phyloP scores from a whole-genome alignment of 352 stramenopile species.

The Globisporangium nodosum region DNA sequence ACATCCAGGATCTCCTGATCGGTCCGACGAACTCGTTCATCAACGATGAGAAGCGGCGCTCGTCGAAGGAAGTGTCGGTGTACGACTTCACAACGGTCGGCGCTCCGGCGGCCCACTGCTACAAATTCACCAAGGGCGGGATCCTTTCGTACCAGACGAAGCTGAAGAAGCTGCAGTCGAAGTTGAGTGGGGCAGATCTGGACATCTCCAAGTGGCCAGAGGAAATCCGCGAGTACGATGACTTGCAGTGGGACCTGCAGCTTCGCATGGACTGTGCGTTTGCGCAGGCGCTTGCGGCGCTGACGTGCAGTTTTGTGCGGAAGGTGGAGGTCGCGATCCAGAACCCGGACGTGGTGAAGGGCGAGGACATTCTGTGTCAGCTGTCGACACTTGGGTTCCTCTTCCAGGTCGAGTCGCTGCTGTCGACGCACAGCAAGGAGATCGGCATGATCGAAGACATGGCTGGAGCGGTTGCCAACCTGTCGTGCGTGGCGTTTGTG shows the following conservation, averaged over 20 bases:
- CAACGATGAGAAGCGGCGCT: slow-evolving; percentile 68
- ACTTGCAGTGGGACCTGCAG: slow-evolving; percentile 83
- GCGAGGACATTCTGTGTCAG: slow-evolving; percentile 78
- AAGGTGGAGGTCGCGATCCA: slow-evolving; percentile 83
- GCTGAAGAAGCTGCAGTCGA: slow-evolving; percentile 78
- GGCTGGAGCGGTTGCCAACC: slow-evolving; percentile 65
- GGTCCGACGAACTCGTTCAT: slow-evolving; percentile 80
- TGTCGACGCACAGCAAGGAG: slow-evolving; percentile 95
- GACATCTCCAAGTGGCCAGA: slow-evolving; percentile 76
- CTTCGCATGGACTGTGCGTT: slow-evolving; percentile 80
- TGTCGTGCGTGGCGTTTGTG: slow-evolving; percentile 85
- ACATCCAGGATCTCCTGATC: slow-evolving; percentile 83
- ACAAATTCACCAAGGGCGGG: slow-evolving; percentile 86
- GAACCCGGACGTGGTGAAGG: slow-evolving; percentile 63
- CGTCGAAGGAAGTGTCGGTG: slow-evolving; percentile 76
- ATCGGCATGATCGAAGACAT: slow-evolving; percentile 95
- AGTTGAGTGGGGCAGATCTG: slow-evolving; percentile 61
- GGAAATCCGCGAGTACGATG: slow-evolving; percentile 77
- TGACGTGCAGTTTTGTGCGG: slow-evolving; percentile 79
- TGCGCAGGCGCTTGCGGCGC: slow-evolving; percentile 62
- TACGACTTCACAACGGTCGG: slow-evolving; percentile 86
- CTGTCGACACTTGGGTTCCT: slow-evolving; percentile 81
- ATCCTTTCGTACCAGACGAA: slow-evolving; percentile 75
- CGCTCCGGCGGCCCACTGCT: slow-evolving; percentile 72
- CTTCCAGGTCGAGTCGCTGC: slow-evolving; percentile 90